These are phyloP conservation scores for Patellifolia procumbens DNA, from an alignment of 179 eudicot genomes.

Conservation along the genomic window DNA sequence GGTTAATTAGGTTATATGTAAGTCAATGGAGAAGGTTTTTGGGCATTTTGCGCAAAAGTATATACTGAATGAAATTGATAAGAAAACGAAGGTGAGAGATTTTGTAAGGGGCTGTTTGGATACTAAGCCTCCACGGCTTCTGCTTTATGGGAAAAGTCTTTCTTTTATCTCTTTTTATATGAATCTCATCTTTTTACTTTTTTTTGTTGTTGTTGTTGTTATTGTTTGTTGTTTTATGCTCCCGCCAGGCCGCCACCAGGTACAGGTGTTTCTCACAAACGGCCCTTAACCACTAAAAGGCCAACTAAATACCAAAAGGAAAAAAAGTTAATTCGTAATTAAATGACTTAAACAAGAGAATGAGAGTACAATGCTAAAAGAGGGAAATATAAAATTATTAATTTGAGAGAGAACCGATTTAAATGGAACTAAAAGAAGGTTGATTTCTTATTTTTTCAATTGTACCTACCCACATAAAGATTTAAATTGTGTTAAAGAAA, in stretches of 20 bases:
- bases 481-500: too few species aligned
- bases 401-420: too few species aligned
- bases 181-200: neutral
- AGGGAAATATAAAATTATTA: too few species aligned
- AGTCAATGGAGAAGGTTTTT: constrained; percentile 29
- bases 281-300: neutral
- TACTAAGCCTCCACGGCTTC: constrained; percentile 15
- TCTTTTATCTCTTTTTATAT: neutral
- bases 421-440: too few species aligned
- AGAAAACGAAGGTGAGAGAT: neutral
- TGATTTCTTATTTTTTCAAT: too few species aligned
- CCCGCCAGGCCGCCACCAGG: neutral
- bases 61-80: neutral
- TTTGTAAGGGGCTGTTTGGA: constrained; percentile 12
- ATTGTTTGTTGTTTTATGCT: neutral
- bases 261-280: constrained; percentile 5
- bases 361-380: too few species aligned
- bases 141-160: constrained; percentile 6
- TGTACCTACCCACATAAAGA: too few species aligned
- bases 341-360: too few species aligned
- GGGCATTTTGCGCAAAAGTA: neutral
- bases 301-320: too few species aligned
- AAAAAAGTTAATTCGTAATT: too few species aligned
- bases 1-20: neutral
- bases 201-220: neutral